Evolutionary conservation across 1,284 basidiomycete genomes (phyloP), one percentile per base, ranked within the genome.

Genomic region (Puccinia brachypodii): DNA sequence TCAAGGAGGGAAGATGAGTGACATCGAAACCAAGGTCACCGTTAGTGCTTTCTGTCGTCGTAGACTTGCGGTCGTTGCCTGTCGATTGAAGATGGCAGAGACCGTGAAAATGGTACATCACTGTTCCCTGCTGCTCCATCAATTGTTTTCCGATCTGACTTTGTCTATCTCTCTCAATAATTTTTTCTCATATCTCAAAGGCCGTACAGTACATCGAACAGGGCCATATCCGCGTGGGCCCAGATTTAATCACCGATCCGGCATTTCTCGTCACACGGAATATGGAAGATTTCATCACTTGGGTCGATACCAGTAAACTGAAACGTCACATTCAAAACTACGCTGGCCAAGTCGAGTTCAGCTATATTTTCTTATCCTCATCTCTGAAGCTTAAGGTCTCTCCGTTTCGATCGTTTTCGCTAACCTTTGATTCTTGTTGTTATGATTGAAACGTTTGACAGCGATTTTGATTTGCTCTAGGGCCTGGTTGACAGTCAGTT

Each of bases 271-370:
- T 99, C 83, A 97, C 96, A 33, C 84, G 86, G 68, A 94, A 95
- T 84, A 96, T 97, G 94, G 96, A 99, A 86, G 97, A 99, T 89
- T 99, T 98, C 88, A 95, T 99, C 69, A 98, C 97, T 28, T 99
- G 97, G 97, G 95, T 99, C 22, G 96, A 99, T 87, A 96, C 95
- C 33, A 95, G 93, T 84, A 97, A 96, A 87, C 90, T 98, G 87
- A 98, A 97, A 91, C 90, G 96, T 83, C 96, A 94, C 0, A 92
- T 99, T 86, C 93, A 96, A 92, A 89, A 90, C 83, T 99, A 99
- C 90, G 99, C 98, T 87, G 96, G 97, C 88, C 94, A 98, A 91
- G 56, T 81, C 58, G 79, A 81, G 94, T 95, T 82, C 80, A 90
- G 87, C 69, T 72, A 71, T 69, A 66, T 38, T 76, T 76, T 60